Conservation (phyloP, 2,329 filamentous ascomycete species). For the Fusarium hainanense region DNA sequence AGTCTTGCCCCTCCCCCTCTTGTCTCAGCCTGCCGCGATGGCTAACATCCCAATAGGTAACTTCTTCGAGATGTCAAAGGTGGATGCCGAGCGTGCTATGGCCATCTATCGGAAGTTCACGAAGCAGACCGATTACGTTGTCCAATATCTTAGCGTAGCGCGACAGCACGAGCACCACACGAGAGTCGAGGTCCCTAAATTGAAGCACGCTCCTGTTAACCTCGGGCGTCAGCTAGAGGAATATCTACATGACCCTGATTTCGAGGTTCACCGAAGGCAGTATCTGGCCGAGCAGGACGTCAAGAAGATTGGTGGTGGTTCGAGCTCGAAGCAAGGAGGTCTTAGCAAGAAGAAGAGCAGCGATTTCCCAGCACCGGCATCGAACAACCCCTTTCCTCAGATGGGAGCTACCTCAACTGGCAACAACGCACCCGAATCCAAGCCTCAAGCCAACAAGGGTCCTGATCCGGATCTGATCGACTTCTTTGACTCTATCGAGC, state of each 20-base stretch:
- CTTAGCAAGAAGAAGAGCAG: conserved; percentile 51
- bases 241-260: conserved; percentile 93
- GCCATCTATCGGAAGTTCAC: conserved; percentile 93
- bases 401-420: conserved; percentile 47
- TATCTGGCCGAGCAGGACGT: conserved; percentile 90
- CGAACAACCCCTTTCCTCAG: conserved; percentile 58
- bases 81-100: conserved; percentile 91
- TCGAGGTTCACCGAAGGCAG: conserved; percentile 91
- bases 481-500: conserved; percentile 94
- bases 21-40: conserved; percentile 16
- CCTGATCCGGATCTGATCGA: conserved; percentile 86
- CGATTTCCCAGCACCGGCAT: conserved; percentile 53
- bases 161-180: conserved; percentile 93
- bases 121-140: conserved; percentile 90
- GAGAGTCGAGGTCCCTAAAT: conserved; percentile 91
- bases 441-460: conserved; percentile 66
- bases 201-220: conserved; percentile 96
- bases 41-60: conserved; percentile 69
- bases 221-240: conserved; percentile 90
- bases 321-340: conserved; percentile 46
- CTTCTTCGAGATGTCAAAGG: conserved; percentile 97
- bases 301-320: conserved; percentile 62
- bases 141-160: conserved; percentile 87
- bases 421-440: conserved; percentile 51
- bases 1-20: conserved; percentile 45